Evolutionary conservation across 352 stramenopile genomes (phyloP).

Genomic region (Peronospora destructor): DNA sequence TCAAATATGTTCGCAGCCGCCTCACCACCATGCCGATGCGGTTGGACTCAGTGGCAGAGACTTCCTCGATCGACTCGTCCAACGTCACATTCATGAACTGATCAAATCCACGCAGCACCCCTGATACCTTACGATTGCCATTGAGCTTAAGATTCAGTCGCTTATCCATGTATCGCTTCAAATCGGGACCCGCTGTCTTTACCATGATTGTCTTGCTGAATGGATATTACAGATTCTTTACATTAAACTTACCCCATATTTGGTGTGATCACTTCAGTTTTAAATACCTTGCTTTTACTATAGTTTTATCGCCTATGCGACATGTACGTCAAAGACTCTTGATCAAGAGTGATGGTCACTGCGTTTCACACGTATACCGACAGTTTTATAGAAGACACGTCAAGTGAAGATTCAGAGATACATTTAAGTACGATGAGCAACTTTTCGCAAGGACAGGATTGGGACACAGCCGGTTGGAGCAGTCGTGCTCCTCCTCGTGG

Average conservation of each 20-base stretch:
- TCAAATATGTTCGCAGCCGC: background rate
- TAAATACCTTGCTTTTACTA: no score
- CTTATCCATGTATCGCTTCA: conserved; percentile 95
- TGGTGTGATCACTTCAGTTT: conserved; percentile 3
- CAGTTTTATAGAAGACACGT: no score
- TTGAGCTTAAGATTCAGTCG: conserved; percentile 91
- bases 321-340: conserved; percentile 13
- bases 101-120: conserved; percentile 92
- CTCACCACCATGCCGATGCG: conserved; percentile 91
- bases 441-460: conserved; percentile 76
- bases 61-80: conserved; percentile 89
- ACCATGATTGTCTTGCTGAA: conserved; percentile 35
- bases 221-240: conserved; percentile 4
- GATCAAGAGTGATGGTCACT: conserved; percentile 28
- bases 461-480: conserved; percentile 61
- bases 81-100: conserved; percentile 97
- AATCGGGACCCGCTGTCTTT: conserved; percentile 72
- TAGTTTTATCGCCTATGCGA: conserved; percentile 1
- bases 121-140: conserved; percentile 91
- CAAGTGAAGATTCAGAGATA: background rate
- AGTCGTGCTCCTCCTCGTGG: conserved; percentile 55
- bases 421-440: conserved; percentile 41
- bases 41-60: conserved; percentile 78
- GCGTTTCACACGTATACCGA: background rate
- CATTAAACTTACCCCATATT: conserved; percentile 13